These are phyloP conservation scores for Venturia aucupariae DNA, from an alignment of 2,329 filamentous ascomycete species.

Conservation along the genomic window DNA sequence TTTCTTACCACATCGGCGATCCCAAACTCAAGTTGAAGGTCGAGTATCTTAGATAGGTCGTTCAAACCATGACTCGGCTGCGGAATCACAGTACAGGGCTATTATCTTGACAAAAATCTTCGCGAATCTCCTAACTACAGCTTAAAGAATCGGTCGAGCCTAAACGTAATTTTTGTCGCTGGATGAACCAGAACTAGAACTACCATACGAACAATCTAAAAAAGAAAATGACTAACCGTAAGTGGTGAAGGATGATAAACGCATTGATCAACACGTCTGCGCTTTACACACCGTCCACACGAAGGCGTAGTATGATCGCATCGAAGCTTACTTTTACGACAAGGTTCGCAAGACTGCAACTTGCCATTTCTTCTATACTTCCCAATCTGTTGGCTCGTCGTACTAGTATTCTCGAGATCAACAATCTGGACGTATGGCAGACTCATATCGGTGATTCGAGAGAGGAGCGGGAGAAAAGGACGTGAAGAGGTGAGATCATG, in stretches of 20 bases:
- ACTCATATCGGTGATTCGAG: neutral
- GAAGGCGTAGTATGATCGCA: slow-evolving; percentile 29
- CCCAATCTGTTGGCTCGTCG: neutral
- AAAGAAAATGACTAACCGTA: neutral
- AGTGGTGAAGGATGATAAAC: slow-evolving; percentile 29
- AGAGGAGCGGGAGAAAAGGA: neutral
- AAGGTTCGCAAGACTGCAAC: slow-evolving; percentile 29
- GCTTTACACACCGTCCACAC: slow-evolving; percentile 26
- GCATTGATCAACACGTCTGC: slow-evolving; percentile 23
- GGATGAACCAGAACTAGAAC: no score
- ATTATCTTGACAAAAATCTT: neutral
- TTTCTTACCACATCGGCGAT: neutral
- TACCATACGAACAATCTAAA: neutral
- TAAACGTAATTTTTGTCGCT: neutral
- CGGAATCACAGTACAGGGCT: neutral
- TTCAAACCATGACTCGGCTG: no score
- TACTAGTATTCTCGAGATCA: neutral
- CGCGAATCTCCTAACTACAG: neutral
- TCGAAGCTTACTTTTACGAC: slow-evolving; percentile 24
- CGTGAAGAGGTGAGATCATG: neutral
- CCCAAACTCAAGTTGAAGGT: neutral
- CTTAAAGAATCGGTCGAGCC: neutral
- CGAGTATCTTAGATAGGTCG: neutral
- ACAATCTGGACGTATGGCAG: neutral
- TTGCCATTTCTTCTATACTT: slow-evolving; percentile 28